These are phyloP conservation scores for Trichoderma sp. DNA, from an alignment of 2,329 filamentous ascomycete species.

Conservation along the genomic window DNA sequence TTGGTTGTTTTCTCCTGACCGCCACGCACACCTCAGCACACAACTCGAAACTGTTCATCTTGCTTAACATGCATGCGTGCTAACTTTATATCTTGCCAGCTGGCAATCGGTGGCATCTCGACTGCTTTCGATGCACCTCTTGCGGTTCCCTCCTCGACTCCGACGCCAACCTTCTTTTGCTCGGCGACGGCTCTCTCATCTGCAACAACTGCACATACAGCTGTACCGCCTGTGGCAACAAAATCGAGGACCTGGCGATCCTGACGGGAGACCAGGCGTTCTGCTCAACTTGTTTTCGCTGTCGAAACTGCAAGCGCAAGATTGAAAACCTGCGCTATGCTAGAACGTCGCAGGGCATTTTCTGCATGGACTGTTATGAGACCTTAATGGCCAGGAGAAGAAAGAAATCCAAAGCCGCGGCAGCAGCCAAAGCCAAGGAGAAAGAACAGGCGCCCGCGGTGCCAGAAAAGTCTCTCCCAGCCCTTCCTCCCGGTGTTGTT, in stretches of 20 bases:
- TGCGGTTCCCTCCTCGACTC: conserved; percentile 96
- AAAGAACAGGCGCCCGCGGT: conserved; percentile 68
- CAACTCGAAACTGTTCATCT: neutral
- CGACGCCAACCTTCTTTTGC: conserved; percentile 92
- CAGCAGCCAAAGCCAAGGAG: conserved; percentile 59
- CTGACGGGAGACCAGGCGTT: conserved; percentile 97
- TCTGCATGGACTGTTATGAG: conserved; percentile 99
- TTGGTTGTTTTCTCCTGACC: conserved; percentile 2
- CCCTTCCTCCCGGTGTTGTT: conserved; percentile 76
- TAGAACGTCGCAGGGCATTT: conserved; percentile 95
- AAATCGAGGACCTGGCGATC: conserved; percentile 97
- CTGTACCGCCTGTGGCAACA: conserved; percentile 93
- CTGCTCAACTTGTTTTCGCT: conserved; percentile 95
- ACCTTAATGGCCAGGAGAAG: conserved; percentile 89
- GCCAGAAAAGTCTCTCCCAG: conserved; percentile 89
- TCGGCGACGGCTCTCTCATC: conserved; percentile 96
- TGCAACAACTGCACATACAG: conserved; percentile 99
- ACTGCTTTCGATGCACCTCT: conserved; percentile 97
- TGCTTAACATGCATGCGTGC: conserved; percentile 29
- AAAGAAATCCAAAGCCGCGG: conserved; percentile 76
- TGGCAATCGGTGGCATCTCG: conserved; percentile 96
- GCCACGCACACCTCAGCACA: conserved; percentile 2
- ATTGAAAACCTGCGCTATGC: conserved; percentile 98
- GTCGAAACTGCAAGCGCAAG: conserved; percentile 96
- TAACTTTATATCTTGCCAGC: conserved; percentile 54